These are phyloP conservation scores for Lyophyllum shimeji DNA, from an alignment of 768 basidiomycete genomes.

Conservation along the genomic window DNA sequence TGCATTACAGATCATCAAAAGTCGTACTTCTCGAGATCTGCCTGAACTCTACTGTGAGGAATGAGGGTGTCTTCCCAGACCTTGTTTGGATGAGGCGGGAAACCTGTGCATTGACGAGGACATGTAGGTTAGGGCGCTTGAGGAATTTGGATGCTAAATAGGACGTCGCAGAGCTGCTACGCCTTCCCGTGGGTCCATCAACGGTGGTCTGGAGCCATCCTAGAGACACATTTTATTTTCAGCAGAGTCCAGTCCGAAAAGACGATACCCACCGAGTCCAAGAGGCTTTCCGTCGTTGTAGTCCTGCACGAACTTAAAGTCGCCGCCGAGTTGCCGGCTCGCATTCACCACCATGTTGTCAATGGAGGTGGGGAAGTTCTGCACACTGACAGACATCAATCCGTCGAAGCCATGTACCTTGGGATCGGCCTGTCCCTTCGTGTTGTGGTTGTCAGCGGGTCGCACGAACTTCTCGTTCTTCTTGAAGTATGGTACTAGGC, in stretches of 20 bases:
- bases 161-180: conserved; percentile 30
- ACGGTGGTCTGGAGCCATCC: conserved; percentile 17
- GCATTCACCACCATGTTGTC: conserved; percentile 18
- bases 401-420: conserved; percentile 24
- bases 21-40: background rate
- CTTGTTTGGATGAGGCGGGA: conserved; percentile 21
- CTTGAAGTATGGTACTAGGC: conserved; percentile 23
- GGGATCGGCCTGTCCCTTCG: conserved; percentile 30
- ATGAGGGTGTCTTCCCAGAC: background rate
- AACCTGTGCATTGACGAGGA: conserved; percentile 26
- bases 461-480: conserved; percentile 27
- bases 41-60: conserved; percentile 12
- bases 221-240: background rate
- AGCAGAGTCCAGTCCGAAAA: background rate
- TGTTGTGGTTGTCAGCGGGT: conserved; percentile 31
- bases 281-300: background rate
- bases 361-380: conserved; percentile 21
- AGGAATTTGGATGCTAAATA: conserved; percentile 28
- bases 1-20: background rate
- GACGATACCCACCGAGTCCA: background rate
- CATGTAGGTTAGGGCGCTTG: conserved; percentile 27
- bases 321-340: conserved; percentile 14
- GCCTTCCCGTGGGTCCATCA: conserved; percentile 17
- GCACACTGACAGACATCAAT: conserved; percentile 21
- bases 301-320: conserved; percentile 31